Percentiles rank a stretch among this genome's conserved stretches.
phyloP scores from a whole-genome alignment of 257 asterid genomes.

The Misopates orontium region DNA sequence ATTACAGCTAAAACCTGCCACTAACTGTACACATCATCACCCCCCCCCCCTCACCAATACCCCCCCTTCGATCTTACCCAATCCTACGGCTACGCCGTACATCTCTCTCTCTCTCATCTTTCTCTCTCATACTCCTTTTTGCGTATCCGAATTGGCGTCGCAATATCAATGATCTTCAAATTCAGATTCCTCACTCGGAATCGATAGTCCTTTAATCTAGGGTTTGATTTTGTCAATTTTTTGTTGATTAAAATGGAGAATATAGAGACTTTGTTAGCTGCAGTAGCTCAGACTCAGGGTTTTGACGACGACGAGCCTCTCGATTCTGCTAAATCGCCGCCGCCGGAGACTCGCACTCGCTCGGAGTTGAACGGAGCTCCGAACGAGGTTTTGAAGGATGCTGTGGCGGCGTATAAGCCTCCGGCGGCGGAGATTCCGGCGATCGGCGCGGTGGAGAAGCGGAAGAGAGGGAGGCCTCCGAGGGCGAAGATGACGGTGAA shows the following conservation, averaged over 20 bases:
- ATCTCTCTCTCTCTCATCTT: background rate
- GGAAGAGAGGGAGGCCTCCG: conserved; percentile 74
- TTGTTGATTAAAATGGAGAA: conserved; percentile 37
- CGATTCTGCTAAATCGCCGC: conserved; percentile 30
- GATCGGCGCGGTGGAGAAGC: conserved; percentile 46
- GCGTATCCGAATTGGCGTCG: background rate
- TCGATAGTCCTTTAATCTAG: background rate
- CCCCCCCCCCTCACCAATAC: background rate
- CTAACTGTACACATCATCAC: no score
- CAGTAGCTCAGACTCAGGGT: conserved; percentile 60
- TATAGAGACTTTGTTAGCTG: conserved; percentile 57
- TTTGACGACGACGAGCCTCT: conserved; percentile 46
- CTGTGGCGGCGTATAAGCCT: conserved; percentile 15
- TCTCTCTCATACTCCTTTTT: background rate
- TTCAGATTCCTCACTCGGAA: conserved; percentile 26
- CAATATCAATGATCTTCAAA: conserved; percentile 15
- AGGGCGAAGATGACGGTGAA: conserved; percentile 40
- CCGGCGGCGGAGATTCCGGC: conserved; percentile 25
- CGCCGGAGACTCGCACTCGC: conserved; percentile 27
- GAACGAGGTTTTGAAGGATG: conserved; percentile 28
- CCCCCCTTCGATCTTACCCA: background rate
- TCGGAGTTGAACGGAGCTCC: conserved; percentile 35
- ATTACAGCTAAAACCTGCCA: no score
- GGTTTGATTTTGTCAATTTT: background rate
- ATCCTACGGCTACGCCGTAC: no score